These are phyloP conservation scores for Vitis hybrid DNA, from an alignment of 177 flowering plant genomes.

Conservation along the genomic window DNA sequence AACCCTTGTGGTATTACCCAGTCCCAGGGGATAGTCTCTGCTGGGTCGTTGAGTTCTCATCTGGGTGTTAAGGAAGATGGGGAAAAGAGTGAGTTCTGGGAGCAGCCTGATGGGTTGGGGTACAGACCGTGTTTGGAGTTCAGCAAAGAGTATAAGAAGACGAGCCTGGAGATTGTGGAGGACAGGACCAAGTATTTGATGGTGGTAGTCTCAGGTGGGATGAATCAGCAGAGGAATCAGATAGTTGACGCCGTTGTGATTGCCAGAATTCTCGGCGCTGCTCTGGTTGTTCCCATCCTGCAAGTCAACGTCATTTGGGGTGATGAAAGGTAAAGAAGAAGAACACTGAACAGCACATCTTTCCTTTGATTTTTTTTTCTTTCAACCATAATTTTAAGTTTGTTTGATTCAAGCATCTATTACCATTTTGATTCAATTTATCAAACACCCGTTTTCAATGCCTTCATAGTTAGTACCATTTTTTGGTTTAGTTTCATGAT, in stretches of 20 bases:
- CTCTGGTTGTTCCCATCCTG: constrained; percentile 88
- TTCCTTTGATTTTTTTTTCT: background rate
- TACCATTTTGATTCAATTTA: background rate
- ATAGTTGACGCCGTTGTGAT: constrained; percentile 97
- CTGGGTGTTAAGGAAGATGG: constrained; percentile 10
- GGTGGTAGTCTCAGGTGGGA: constrained; percentile 95
- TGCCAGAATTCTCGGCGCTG: constrained; percentile 93
- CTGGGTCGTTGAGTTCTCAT: constrained; percentile 4
- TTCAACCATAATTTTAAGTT: no score
- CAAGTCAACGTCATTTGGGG: constrained; percentile 97
- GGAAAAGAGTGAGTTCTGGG: constrained; percentile 62
- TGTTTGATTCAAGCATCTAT: no score
- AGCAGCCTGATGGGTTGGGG: constrained; percentile 85
- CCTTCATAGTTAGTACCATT: background rate
- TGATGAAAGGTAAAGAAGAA: constrained; percentile 72
- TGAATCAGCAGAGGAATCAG: constrained; percentile 98
- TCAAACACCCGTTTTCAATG: background rate
- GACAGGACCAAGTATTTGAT: constrained; percentile 66
- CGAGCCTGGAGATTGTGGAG: constrained; percentile 40
- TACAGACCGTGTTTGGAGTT: constrained; percentile 75
- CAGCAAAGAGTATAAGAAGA: constrained; percentile 47
- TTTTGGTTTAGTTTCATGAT: no score
- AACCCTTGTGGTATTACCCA: constrained; percentile 41
- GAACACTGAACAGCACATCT: background rate
- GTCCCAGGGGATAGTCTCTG: constrained; percentile 6